Base-by-base conservation (phyloP, 2,329 filamentous ascomycete genomes). In the Kalmusia sp. region DNA sequence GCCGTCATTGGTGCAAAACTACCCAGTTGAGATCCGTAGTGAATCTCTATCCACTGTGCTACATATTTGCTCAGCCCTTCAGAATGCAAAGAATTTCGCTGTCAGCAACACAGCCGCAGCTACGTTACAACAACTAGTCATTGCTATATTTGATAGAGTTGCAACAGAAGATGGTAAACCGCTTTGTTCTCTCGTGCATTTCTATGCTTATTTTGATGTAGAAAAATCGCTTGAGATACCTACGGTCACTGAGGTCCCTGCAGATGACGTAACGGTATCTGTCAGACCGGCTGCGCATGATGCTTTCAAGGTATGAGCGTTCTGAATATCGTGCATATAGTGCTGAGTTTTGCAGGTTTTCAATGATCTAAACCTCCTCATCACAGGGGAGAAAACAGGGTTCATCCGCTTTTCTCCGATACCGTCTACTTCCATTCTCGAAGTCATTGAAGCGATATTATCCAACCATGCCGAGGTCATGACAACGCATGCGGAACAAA, bases 91-190 rank as follows among this genome's bases (percentile, higher is more conserved):
- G 77, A 96, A 93, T 77, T 87, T 88, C 22, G 92, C 96, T 46
- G 92, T 99, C 63, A 96, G 93, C 70, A 96, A 96, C 65, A 98
- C 96, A 1, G 95, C 95, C 8, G 92, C 93, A 22, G 95, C 95
- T n/a, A 98, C 95, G 2, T 79, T 99, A 49, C 93, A 97, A 75
- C 95, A 98, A 73, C 84, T 99, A 12, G 88, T 98, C 6, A 91
- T 95, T 27, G 89, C 91, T 0, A 90, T 96, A 0, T 98, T 97
- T 74, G 95, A 98, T 71, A 95, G 96, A 72, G 92, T 97, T 2
- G 84, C 87, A 0, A 79, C 80, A 5, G 92, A 97, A 78, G 92
- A 97, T 71, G 87, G 87, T 89, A 76, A 72, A 19, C n/a, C 11
- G 12, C 14, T 17, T 28, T 30, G 22, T 9, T 51, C n/a, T 8